phyloP scores from a whole-genome alignment of 495 filamentous ascomycete species.

The Aspergillus sclerotioniger region DNA sequence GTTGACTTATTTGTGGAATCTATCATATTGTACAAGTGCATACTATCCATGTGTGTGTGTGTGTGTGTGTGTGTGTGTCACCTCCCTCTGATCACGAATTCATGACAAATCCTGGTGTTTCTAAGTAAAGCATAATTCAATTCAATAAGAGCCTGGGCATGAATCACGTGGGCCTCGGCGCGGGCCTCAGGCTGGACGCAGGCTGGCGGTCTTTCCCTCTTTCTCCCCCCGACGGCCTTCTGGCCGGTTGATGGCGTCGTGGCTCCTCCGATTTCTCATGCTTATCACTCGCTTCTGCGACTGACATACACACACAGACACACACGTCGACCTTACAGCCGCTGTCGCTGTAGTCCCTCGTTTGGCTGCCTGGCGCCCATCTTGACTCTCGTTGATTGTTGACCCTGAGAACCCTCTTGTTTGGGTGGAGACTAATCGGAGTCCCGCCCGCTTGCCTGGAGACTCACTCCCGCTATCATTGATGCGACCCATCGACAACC shows the following conservation, averaged over 20 bases:
- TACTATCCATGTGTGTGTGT: background rate
- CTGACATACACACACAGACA: background rate
- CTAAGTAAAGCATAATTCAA: background rate
- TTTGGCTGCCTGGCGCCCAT: background rate
- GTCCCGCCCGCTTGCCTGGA: background rate
- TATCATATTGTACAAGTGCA: background rate
- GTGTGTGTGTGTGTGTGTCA: background rate
- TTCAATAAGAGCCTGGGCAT: background rate
- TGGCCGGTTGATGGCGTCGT: background rate
- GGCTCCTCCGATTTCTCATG: background rate
- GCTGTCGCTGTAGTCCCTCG: background rate
- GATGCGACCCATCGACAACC: background rate
- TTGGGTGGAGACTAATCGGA: constrained; percentile 3
- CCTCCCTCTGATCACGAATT: background rate
- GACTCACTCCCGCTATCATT: background rate
- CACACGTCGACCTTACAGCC: background rate
- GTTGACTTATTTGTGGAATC: background rate
- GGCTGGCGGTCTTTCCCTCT: background rate
- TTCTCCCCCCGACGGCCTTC: background rate
- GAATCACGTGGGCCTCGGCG: background rate
- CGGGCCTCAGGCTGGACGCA: background rate
- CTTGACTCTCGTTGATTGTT: background rate
- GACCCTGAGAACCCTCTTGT: background rate
- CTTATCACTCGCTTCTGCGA: background rate
- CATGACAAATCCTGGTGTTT: background rate